phyloP scores from a whole-genome alignment of 2,329 filamentous ascomycete species.

The Diaporthe humulicola region DNA sequence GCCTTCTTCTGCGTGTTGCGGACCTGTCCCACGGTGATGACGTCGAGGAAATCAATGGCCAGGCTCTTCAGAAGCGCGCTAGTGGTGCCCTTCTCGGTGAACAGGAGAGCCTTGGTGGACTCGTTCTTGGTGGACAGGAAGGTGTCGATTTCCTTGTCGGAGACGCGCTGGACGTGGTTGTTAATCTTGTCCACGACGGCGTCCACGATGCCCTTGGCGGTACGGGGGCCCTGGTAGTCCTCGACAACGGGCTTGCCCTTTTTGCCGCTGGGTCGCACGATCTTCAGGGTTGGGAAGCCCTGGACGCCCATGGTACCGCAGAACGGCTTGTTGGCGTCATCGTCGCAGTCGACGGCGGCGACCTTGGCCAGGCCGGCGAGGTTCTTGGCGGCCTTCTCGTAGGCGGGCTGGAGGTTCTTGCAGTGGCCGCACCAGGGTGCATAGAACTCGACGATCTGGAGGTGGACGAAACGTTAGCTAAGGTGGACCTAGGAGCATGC shows the following conservation, averaged over 20 bases:
- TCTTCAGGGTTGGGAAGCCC: conserved; percentile 97
- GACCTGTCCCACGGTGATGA: conserved; percentile 84
- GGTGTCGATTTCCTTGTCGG: conserved; percentile 81
- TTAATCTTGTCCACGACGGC: conserved; percentile 89
- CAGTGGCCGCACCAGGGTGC: conserved; percentile 99
- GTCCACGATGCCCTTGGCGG: conserved; percentile 88
- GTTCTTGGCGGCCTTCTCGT: conserved; percentile 91
- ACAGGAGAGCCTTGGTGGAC: conserved; percentile 87
- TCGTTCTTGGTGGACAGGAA: conserved; percentile 79
- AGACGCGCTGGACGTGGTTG: conserved; percentile 87
- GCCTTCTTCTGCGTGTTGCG: conserved; percentile 82
- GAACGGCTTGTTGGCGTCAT: conserved; percentile 89
- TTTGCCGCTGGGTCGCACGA: conserved; percentile 88
- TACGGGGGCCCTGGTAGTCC: conserved; percentile 89
- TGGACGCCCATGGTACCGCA: conserved; percentile 89
- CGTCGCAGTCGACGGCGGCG: conserved; percentile 94
- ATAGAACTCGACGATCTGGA: conserved; percentile 84
- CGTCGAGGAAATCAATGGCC: conserved; percentile 90
- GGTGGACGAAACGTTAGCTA: conserved; percentile 18
- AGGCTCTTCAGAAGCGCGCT: conserved; percentile 86
- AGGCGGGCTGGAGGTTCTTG: conserved; percentile 93
- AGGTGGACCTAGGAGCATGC: background rate
- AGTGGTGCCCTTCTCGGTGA: conserved; percentile 92
- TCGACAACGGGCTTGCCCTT: conserved; percentile 81
- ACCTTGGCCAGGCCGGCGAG: conserved; percentile 95